Evolutionary conservation across 306 rosid genomes (phyloP), one percentile per base, ranked within the genome.

Genomic region (Inga oerstediana): DNA sequence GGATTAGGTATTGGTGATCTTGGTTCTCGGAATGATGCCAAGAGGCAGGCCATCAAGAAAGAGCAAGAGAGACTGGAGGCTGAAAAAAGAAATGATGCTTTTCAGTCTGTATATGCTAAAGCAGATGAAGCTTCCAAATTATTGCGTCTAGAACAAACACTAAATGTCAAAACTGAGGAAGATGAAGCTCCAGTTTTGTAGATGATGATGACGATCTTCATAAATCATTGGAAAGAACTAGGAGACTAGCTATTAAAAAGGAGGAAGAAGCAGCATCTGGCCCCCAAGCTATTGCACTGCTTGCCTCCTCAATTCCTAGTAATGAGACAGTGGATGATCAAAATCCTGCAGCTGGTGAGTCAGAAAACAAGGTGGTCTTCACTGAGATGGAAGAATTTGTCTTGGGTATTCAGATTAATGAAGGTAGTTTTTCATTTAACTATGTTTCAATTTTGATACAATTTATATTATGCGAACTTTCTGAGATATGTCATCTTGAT

Each of bases 311-410:
- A 43, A 89, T 83, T 61, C 82, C 81, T 45, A 81, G 77, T 75
- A 86, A 79, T 65, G 93, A 90, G 84, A 66, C 69, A 81, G 89
- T 84, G 30, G 92, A 92, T 82, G 89, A 86, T 75, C 88, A 86
- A 85, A 86, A 79, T 80, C 73, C 86, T 64, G 37, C 84, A 22
- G 75, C 91, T 59, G 98, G 87, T 79, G 96, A 95, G 82, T 85
- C 90, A 34, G 97, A 92, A 82, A 92, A 91, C 80, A 92, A 91
- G 88, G 94, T 96, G 72, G 98, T 92, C 75, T 91, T 96, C 79
- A 91, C 99, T 48, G 95, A 96, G 91, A 94, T 96, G 99, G 97
- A 96, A 89, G 99, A 96, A 84, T 96, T 92, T 90, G 97, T 96
- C 71, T 92, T 92, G 97, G 93, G 99, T 85, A 93, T 94, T 79